These are phyloP conservation scores for Candida loeiensis DNA, from an alignment of 805 yeast genomes.

Conservation along the genomic window DNA sequence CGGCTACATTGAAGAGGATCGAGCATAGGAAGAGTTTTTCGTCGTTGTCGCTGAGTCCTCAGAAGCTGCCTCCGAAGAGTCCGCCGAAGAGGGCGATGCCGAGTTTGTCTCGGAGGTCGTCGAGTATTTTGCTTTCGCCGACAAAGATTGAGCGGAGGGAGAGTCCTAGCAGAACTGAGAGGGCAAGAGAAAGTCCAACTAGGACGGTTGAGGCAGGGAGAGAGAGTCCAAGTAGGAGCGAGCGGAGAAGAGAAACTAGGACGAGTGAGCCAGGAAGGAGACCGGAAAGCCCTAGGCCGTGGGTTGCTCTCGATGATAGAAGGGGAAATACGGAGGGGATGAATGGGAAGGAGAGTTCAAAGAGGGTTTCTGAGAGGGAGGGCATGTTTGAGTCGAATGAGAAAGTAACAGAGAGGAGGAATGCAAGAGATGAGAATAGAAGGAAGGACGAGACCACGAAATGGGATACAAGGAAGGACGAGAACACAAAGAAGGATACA, in stretches of 20 bases:
- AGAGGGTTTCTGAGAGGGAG: background rate
- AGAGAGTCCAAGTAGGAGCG: no score
- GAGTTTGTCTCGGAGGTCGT: background rate
- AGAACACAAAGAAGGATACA: no score
- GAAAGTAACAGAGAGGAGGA: background rate
- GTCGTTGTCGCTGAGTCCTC: slow-evolving; percentile 2
- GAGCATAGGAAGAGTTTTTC: slow-evolving; percentile 22
- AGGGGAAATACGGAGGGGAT: background rate
- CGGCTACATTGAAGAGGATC: slow-evolving; percentile 33
- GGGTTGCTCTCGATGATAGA: background rate
- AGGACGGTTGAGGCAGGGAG: no score
- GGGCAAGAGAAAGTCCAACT: no score
- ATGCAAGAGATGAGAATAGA: background rate
- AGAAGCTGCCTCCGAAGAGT: background rate
- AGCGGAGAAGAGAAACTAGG: no score
- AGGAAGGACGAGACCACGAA: background rate
- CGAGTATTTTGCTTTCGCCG: background rate
- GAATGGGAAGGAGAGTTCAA: background rate
- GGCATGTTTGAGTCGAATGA: background rate
- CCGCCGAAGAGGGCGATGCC: slow-evolving; percentile 3
- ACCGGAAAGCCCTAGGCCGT: background rate
- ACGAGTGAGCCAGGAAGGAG: no score
- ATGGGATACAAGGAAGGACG: background rate
- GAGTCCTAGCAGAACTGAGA: no score
- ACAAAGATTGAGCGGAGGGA: no score